Evolutionary conservation across 176 grass and related monocot species (phyloP).

Genomic region (Juncus inflexus): DNA sequence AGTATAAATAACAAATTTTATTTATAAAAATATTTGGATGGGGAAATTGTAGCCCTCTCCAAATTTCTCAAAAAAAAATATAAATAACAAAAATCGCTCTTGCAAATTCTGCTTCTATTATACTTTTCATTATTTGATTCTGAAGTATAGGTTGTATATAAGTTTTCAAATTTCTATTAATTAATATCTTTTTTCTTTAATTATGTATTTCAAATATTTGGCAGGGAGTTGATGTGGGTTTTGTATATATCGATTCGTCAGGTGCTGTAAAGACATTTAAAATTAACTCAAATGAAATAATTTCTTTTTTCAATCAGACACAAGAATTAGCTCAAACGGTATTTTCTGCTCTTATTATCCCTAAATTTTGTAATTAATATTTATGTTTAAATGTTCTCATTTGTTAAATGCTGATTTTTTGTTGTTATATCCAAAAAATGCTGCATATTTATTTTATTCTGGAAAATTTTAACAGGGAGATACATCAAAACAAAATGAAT

Average conservation of each 20-base stretch:
- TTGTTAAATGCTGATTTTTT: not conserved
- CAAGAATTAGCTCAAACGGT: slow-evolving; percentile 24
- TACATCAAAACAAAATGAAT: slow-evolving; percentile 16
- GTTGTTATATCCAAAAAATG: too few relatives aligned
- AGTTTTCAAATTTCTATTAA: too few relatives aligned
- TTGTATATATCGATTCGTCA: slow-evolving; percentile 47
- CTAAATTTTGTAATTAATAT: slow-evolving; percentile 7
- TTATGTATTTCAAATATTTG: slow-evolving; percentile 10
- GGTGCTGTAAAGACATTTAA: slow-evolving; percentile 56
- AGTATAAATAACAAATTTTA: not conserved
- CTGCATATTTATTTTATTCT: not conserved
- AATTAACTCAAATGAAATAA: slow-evolving; percentile 52
- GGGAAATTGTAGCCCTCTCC: not conserved
- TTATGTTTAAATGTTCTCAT: not conserved
- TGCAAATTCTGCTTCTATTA: too few relatives aligned
- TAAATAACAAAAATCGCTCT: too few relatives aligned
- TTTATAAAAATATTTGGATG: not conserved
- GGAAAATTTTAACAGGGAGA: slow-evolving; percentile 23
- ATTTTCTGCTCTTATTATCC: slow-evolving; percentile 16
- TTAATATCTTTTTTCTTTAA: too few relatives aligned
- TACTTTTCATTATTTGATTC: too few relatives aligned
- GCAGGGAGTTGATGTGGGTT: slow-evolving; percentile 26
- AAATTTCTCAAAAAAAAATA: not conserved
- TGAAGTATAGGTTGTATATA: too few relatives aligned
- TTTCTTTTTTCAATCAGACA: slow-evolving; percentile 31